Conservation (phyloP, 805 yeast species). For the Torulaspora quercuum region DNA sequence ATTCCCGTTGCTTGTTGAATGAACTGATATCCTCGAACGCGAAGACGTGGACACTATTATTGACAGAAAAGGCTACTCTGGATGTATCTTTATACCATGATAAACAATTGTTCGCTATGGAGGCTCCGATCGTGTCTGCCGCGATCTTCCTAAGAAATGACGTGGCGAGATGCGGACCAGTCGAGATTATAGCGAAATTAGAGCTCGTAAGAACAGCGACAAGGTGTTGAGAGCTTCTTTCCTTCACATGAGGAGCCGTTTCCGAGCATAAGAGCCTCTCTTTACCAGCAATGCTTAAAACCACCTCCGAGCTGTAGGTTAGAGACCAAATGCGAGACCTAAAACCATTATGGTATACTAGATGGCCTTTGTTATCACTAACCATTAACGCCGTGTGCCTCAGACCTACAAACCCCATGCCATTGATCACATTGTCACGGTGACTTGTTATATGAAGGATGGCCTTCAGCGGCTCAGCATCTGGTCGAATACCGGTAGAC, state of each 20-base stretch:
- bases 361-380: slow-evolving; percentile 53
- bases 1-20: background rate
- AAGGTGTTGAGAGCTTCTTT: slow-evolving; percentile 11
- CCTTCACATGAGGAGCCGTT: slow-evolving; percentile 13
- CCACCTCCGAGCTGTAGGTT: slow-evolving; percentile 22
- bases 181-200: slow-evolving; percentile 22
- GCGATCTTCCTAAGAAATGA: slow-evolving; percentile 11
- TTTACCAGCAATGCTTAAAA: slow-evolving; percentile 17
- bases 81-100: slow-evolving; percentile 21
- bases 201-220: slow-evolving; percentile 28
- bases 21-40: background rate
- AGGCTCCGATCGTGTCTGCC: background rate
- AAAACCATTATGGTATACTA: slow-evolving; percentile 61
- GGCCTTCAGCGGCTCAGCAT: slow-evolving; percentile 20
- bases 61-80: slow-evolving; percentile 23
- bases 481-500: slow-evolving; percentile 15
- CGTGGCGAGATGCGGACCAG: slow-evolving; percentile 13
- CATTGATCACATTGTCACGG: slow-evolving; percentile 37
- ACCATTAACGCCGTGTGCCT: slow-evolving; percentile 56
- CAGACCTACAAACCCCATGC: slow-evolving; percentile 47
- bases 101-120: slow-evolving; percentile 14
- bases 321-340: slow-evolving; percentile 40
- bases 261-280: slow-evolving; percentile 15
- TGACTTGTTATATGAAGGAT: slow-evolving; percentile 37
- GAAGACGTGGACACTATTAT: slow-evolving; percentile 13